These are phyloP conservation scores for Aspergillus sclerotialis DNA, from an alignment of 2,329 filamentous ascomycete species.

Conservation along the genomic window DNA sequence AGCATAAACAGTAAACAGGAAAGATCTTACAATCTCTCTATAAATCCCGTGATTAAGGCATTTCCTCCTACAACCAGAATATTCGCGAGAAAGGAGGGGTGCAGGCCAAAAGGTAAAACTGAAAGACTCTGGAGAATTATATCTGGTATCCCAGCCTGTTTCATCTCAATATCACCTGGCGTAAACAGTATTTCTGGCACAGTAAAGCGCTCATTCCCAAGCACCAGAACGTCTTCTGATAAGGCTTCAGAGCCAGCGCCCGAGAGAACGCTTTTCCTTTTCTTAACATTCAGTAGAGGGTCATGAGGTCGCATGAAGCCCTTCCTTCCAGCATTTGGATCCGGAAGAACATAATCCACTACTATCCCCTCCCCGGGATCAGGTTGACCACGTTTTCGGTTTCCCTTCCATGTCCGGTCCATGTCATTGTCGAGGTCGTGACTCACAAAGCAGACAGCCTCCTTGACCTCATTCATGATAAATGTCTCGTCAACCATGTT, in stretches of 20 bases:
- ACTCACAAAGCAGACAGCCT: slow-evolving; percentile 77
- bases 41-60: slow-evolving; percentile 70
- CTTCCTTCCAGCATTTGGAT: slow-evolving; percentile 57
- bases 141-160: slow-evolving; percentile 73
- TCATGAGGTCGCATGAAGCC: slow-evolving; percentile 76
- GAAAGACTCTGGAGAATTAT: slow-evolving; percentile 74
- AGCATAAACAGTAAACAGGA: background rate
- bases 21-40: slow-evolving; percentile 58
- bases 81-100: slow-evolving; percentile 78
- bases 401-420: slow-evolving; percentile 77
- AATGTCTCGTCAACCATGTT: slow-evolving; percentile 92
- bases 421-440: slow-evolving; percentile 70
- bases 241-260: slow-evolving; percentile 39
- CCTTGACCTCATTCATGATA: slow-evolving; percentile 94
- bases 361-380: slow-evolving; percentile 48
- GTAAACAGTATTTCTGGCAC: slow-evolving; percentile 87
- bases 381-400: slow-evolving; percentile 37
- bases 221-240: slow-evolving; percentile 72
- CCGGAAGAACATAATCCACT: slow-evolving; percentile 86
- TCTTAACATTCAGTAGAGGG: slow-evolving; percentile 51
- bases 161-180: slow-evolving; percentile 76
- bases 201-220: slow-evolving; percentile 86
- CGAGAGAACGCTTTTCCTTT: slow-evolving; percentile 43
- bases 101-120: slow-evolving; percentile 70
- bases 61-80: slow-evolving; percentile 86